Evolutionary conservation across 306 rosid species (phyloP).

Genomic region (Cucurbita argyrosperma): DNA sequence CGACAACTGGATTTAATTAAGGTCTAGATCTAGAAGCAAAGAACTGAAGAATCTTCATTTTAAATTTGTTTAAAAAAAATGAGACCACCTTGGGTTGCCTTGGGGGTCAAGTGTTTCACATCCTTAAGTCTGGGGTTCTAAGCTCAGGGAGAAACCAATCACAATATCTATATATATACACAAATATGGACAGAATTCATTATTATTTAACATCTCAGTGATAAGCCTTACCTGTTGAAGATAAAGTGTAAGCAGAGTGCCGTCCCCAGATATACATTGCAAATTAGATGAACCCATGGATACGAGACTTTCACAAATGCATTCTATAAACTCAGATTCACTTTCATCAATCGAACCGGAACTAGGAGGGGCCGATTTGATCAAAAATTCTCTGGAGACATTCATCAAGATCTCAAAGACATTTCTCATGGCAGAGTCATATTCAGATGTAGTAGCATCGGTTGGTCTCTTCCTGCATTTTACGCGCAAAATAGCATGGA

Average conservation of each 20-base stretch:
- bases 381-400: conserved; percentile 53
- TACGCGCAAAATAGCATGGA: conserved; percentile 8
- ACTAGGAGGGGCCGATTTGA: conserved; percentile 29
- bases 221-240: conserved; percentile 52
- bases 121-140: not conserved
- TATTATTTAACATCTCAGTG: not conserved
- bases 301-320: conserved; percentile 77
- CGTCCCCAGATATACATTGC: conserved; percentile 68
- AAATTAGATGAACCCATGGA: conserved; percentile 70
- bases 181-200: not conserved
- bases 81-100: not conserved
- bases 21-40: not conserved
- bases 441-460: conserved; percentile 54
- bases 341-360: conserved; percentile 49
- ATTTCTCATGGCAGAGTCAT: conserved; percentile 58
- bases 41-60: not conserved
- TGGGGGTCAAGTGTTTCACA: not conserved
- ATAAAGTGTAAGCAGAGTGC: conserved; percentile 36
- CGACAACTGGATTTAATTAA: not conserved
- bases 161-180: not conserved
- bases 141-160: not conserved
- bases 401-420: conserved; percentile 70
- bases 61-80: not conserved
- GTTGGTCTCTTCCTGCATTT: conserved; percentile 64
- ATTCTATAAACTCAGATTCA: conserved; percentile 68